Evolutionary conservation across 208 protist genomes (phyloP), one percentile per base, ranked within the genome.

Genomic region (Entamoeba dispar): DNA sequence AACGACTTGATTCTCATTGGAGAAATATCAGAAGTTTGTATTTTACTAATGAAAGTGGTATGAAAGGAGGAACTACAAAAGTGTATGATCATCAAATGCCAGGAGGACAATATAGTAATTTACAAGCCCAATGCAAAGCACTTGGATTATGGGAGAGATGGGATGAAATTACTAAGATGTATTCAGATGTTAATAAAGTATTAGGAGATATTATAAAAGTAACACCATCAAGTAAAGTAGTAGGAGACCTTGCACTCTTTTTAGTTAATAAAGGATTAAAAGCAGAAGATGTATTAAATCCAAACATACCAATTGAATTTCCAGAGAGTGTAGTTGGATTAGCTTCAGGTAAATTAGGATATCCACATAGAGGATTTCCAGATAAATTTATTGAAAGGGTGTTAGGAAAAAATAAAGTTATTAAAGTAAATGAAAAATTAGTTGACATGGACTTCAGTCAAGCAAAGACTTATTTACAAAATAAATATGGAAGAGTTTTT

Each of bases 41-140:
- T 50, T 38, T 49, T 31, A 31, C 19, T 5, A 17, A 50, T 47
- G 69, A 92, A 50, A 92, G 31, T 51, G 50, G 34, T 47, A 50
- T 93, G n/a, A 49, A 49, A 12, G 92, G 73, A 73, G 49, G 73
- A 50, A 92, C 27, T n/a, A 31, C 95, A 5, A 93, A 96, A 57
- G 96, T 97, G 5, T 97, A 96, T 93, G 77, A 95, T 14, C 95
- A 97, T 93, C 94, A 97, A 94, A 97, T 97, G 92, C 96, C 96
- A n/a, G 96, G 96, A 50, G 96, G 96, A 31, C 96, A 97, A 94
- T 97, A 97, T 93, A 96, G 95, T 57, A 97, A 97, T 93, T 95
- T 98, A 27, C 94, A 96, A 38, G 97, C 97, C 94, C 97, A 98
- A 94, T 95, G 95, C 4, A 95, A 95, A 69, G 94, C 93, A 51